Evolutionary conservation across 2,329 filamentous ascomycete genomes (phyloP).

Genomic region (Eutypa lata): DNA sequence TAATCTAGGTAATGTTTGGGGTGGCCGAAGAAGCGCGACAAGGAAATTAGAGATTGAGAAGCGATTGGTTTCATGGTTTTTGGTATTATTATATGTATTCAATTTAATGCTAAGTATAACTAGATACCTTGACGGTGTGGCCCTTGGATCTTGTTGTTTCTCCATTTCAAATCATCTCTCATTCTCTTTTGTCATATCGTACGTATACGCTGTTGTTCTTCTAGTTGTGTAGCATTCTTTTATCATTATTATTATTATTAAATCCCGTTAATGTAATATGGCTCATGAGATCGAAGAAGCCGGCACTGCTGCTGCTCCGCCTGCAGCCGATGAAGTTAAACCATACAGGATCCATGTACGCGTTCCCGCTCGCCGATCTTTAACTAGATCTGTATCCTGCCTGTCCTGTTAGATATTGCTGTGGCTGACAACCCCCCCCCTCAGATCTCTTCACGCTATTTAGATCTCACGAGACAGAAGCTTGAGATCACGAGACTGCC

Average conservation of each 20-base stretch:
- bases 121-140: too few relatives aligned
- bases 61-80: too few relatives aligned
- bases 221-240: background rate
- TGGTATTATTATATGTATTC: too few relatives aligned
- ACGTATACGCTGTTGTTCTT: background rate
- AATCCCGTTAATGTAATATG: conserved; percentile 4
- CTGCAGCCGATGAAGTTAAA: conserved; percentile 41
- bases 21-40: conserved; percentile 1
- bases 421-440: conserved; percentile 27
- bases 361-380: conserved; percentile 11
- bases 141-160: too few relatives aligned
- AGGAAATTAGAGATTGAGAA: background rate
- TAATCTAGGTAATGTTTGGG: conserved; percentile 14
- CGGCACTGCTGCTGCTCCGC: conserved; percentile 20
- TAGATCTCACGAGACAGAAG: conserved; percentile 65
- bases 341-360: conserved; percentile 58
- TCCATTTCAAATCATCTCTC: too few relatives aligned
- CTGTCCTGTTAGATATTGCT: background rate
- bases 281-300: conserved; percentile 21
- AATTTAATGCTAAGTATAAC: too few relatives aligned
- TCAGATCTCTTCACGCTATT: conserved; percentile 67
- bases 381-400: background rate
- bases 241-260: background rate
- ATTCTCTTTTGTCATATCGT: background rate
- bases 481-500: conserved; percentile 64